These are phyloP conservation scores for Pythium dissotocum DNA, from an alignment of 352 stramenopile genomes.

Conservation along the genomic window DNA sequence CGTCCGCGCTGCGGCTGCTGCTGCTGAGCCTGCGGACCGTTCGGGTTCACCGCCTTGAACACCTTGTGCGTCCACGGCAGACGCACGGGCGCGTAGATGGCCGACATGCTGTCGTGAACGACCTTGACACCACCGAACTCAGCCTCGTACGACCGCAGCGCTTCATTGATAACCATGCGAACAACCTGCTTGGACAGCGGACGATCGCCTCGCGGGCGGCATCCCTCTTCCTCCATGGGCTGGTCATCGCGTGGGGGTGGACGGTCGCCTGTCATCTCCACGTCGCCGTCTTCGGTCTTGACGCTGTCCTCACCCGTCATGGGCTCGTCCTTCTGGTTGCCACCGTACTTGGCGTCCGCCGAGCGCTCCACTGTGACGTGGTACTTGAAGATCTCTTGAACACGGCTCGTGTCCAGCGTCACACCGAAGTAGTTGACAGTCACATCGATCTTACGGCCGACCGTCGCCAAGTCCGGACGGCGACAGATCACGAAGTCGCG, in stretches of 20 bases:
- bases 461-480: conserved; percentile 37
- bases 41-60: conserved; percentile 56
- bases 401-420: conserved; percentile 40
- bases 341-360: conserved; percentile 51
- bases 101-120: conserved; percentile 65
- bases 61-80: conserved; percentile 56
- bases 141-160: conserved; percentile 45
- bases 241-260: conserved; percentile 3
- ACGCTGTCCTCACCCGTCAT: conserved; percentile 36
- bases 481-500: conserved; percentile 48
- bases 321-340: conserved; percentile 42
- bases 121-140: conserved; percentile 59
- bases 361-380: conserved; percentile 61
- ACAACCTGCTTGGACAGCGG: conserved; percentile 50
- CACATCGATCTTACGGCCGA: conserved; percentile 42
- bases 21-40: conserved; percentile 30
- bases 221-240: background rate
- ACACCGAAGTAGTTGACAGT: conserved; percentile 71
- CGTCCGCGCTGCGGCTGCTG: conserved; percentile 23
- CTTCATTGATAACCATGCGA: conserved; percentile 62
- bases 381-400: conserved; percentile 72
- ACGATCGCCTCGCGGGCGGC: conserved; percentile 31
- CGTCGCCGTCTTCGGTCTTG: conserved; percentile 31
- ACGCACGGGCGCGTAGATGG: conserved; percentile 51
- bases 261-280: conserved; percentile 44